Base-by-base conservation (phyloP, 192 early-diverging fungal genomes). In the Phycomyces nitens region DNA sequence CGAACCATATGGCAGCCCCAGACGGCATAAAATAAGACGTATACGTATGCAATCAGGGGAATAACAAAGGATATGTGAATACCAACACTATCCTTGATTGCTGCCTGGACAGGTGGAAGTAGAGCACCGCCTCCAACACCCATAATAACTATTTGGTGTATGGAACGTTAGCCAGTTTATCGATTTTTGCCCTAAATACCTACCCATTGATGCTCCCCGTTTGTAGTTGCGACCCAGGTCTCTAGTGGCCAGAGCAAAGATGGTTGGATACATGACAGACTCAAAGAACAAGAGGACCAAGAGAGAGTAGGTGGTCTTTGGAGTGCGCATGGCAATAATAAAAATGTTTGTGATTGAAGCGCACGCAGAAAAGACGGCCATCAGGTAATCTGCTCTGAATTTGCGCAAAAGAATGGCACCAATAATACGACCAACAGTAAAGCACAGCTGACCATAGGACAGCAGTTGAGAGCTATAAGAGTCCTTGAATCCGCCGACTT, bases 231-330 rank as follows among this genome's bases (percentile, higher is more conserved):
- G 57, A 22, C 70, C 70, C 20, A 71, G 57, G 23, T 66, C 62
- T 40, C 56, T 71, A 7, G 70, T 71, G 9, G 58, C 72, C 20
- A 74, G 34, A 3, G 66, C 50, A 38, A 74, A 74, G 51, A 69
- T 69, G 6, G 66, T 69, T 21, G 72, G 66, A 58, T 60, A 74
- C 66, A 69, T 59, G 29, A 74, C 65, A 26, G 55, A 59, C 40
- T 74, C 72, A 22, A 74, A 74, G 29, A 68, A 74, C 56, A 74
- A 40, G 16, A 74, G 26, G 18, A 65, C 57, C n/a, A 74, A 52
- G 29, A 74, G 53, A 38, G 53, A 49, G 39, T 68, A 65, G 8
- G 66, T 65, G n/a, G 67, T 57, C 16, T 42, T 51, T 3, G 63
- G 51, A 15, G 49, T 59, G 1, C 42, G 58, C 50, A 65, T 60